Evolutionary conservation across 352 stramenopile genomes (phyloP).

Genomic region (Phytophthora rubi): DNA sequence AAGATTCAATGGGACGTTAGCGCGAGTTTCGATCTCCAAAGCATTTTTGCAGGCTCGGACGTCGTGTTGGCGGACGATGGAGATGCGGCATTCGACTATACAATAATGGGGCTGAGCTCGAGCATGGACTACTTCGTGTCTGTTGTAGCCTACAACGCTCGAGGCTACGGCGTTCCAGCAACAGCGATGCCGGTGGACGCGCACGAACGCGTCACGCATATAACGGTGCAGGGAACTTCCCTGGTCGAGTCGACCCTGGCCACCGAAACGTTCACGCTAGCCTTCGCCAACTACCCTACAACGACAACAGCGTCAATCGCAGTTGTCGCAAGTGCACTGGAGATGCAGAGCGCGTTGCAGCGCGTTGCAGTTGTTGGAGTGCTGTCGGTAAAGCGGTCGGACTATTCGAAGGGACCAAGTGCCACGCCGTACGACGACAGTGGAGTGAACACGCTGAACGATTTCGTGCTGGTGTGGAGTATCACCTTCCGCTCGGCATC

Average conservation of each 20-base stretch:
- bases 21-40: conserved; percentile 80
- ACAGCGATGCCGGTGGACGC: conserved; percentile 51
- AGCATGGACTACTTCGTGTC: conserved; percentile 78
- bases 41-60: conserved; percentile 58
- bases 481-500: conserved; percentile 78
- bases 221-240: conserved; percentile 41
- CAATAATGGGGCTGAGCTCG: conserved; percentile 52
- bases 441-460: conserved; percentile 40
- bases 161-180: conserved; percentile 68
- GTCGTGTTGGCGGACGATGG: conserved; percentile 31
- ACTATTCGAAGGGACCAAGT: conserved; percentile 59
- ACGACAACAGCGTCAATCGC: conserved; percentile 46
- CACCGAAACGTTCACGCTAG: conserved; percentile 60
- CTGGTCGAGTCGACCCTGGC: conserved; percentile 42
- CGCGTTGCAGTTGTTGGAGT: conserved; percentile 55
- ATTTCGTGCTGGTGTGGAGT: conserved; percentile 70
- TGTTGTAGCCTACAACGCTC: conserved; percentile 83
- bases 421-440: conserved; percentile 57
- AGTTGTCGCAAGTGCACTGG: conserved; percentile 55
- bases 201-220: conserved; percentile 57
- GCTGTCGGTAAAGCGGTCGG: conserved; percentile 61
- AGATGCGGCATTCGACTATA: conserved; percentile 25
- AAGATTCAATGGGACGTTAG: conserved; percentile 94
- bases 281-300: conserved; percentile 59
- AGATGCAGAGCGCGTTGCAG: conserved; percentile 63